Conservation (phyloP, 371 early-diverging fungal species). For the Rhizomucor miehei region DNA sequence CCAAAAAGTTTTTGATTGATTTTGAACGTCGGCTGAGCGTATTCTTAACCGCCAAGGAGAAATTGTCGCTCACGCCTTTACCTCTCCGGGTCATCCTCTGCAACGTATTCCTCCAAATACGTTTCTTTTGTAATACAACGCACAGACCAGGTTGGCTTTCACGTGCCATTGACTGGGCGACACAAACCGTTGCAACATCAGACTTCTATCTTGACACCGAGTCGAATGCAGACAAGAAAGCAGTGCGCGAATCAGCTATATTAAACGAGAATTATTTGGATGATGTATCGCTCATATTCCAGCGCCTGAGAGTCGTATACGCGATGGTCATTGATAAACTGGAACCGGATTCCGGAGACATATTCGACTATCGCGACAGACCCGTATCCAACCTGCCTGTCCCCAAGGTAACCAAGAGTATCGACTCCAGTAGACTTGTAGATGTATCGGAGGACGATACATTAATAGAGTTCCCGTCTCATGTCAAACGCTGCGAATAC, state of each 20-base stretch:
- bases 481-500: constrained; percentile 7
- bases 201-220: constrained; percentile 18
- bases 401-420: neutral
- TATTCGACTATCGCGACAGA: constrained; percentile 2
- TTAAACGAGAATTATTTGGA: constrained; percentile 18
- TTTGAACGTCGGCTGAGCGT: constrained; percentile 57
- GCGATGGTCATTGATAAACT: constrained; percentile 24
- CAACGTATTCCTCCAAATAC: constrained; percentile 53
- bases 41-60: constrained; percentile 60
- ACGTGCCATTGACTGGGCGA: constrained; percentile 56
- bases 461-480: constrained; percentile 6
- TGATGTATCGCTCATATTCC: constrained; percentile 39
- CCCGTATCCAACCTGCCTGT: constrained; percentile 1
- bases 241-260: constrained; percentile 1
- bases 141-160: constrained; percentile 62
- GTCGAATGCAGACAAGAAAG: neutral
- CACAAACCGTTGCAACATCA: constrained; percentile 25
- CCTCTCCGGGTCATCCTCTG: constrained; percentile 57
- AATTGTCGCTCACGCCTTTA: constrained; percentile 43
- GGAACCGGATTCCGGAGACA: constrained; percentile 14
- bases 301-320: constrained; percentile 34
- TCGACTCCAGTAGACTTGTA: neutral
- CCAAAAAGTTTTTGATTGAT: constrained; percentile 65
- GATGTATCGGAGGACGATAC: neutral
- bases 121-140: constrained; percentile 64